Base-by-base conservation (phyloP, 2,329 filamentous ascomycete genomes). In the Fusarium anthophilum region DNA sequence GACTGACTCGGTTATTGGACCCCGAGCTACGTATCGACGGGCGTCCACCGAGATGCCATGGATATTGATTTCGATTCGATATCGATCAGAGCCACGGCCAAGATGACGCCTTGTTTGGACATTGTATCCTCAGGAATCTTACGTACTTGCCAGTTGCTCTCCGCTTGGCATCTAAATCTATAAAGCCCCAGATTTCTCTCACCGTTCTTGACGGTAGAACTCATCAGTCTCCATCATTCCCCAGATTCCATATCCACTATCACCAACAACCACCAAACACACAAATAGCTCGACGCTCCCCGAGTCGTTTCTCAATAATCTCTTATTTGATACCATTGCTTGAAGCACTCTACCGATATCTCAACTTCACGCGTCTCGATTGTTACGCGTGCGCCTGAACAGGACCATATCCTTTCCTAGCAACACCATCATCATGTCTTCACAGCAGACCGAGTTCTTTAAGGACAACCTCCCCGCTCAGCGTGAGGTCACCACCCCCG, bases 171-270 rank as follows among this genome's bases (percentile, higher is more conserved):
- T 54, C 53, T 43, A 74, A 72, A 74, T 74, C 71, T 83, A 83
- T 83, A 83, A 83, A 81, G 76, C 60, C 70, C 41, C 63, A 61
- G 58, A 63, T 65, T 55, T 69, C 76, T 79, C 80, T 81, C 81
- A 83, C 82, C 82, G 82, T 84, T 83, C 81, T 74, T 80, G 81
- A 83, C 82, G 82, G 82, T 83, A 82, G 75, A 72, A 73, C 60
- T 48, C 68, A 54, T 64, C 69, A 73, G 64, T 65, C 68, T 64
- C 72, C 62, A 75, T 65, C 63, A 35, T 68, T 63, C 73, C 66
- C 70, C 73, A 70, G 68, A 65, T 75, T 73, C 64, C 28, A 63
- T 63, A 55, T 62, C 62, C 70, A 71, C 63, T 50, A 65, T 57
- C 59, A 69, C n/a, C 47, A 68, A 38, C 57, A 51, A 68, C 28